Evolutionary conservation across 2,329 filamentous ascomycete species (phyloP).

Genomic region (Talaromyces sp.): DNA sequence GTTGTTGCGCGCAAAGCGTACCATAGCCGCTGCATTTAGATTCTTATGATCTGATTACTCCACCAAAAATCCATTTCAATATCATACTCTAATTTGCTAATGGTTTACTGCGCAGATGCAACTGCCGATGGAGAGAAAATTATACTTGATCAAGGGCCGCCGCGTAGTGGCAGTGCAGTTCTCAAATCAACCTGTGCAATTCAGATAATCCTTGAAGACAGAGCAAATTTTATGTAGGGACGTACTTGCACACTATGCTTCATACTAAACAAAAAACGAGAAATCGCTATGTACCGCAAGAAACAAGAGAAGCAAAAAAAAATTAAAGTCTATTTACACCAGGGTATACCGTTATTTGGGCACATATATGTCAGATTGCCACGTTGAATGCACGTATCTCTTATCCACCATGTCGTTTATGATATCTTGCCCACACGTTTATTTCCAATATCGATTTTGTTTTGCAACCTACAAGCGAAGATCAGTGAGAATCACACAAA

Average conservation of each 20-base stretch:
- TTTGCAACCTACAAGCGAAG: constrained; percentile 27
- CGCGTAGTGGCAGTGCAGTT: background rate
- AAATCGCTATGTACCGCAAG: background rate
- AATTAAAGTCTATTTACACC: background rate
- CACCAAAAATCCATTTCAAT: background rate
- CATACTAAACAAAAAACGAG: background rate
- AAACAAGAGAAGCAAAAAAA: background rate
- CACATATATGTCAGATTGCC: background rate
- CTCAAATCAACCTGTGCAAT: background rate
- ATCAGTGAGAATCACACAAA: constrained; percentile 3
- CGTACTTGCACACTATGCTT: background rate
- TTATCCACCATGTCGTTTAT: constrained; percentile 23
- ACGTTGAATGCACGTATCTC: background rate
- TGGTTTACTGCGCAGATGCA: background rate
- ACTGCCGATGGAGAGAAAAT: background rate
- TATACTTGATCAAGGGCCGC: background rate
- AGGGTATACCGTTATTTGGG: background rate
- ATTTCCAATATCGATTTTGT: constrained; percentile 48
- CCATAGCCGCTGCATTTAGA: background rate
- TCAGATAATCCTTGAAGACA: background rate
- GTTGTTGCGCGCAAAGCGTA: background rate
- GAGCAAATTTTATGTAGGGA: background rate
- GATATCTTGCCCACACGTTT: constrained; percentile 48
- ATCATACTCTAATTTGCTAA: background rate
- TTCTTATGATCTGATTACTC: background rate